Base-by-base conservation (phyloP, 2,329 filamentous ascomycete genomes). In the Tolypocladium album region DNA sequence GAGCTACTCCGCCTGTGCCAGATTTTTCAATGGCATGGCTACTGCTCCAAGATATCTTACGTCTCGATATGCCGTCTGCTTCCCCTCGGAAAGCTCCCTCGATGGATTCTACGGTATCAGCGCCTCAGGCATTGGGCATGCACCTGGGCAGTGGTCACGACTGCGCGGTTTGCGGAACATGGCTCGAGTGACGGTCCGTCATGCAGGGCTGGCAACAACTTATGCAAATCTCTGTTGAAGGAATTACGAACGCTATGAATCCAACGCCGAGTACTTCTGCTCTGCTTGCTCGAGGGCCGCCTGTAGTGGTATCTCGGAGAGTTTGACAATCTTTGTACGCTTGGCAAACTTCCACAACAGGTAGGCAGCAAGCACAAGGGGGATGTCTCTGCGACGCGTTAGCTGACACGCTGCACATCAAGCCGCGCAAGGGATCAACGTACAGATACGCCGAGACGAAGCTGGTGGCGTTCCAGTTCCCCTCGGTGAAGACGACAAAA, bases 261-360 rank as follows among this genome's bases (percentile, higher is more conserved):
- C 53, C 6, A 61, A 45, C 5, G 42, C 56, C 13, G 57, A 52
- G 31, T 64, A 58, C 47, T 61, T 63, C 47, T 66, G 62, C 22
- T 78, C 75, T 13, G 73, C 74, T 64, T 82, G 79, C 22, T 78
- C 74, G 3, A 87, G 75, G 0, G 82, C 82, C 11, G 79, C 77
- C 1, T 72, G 68, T 0, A 87, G 70, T 0, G 82, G 80, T 43
- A 87, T 79, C 5, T 78, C 74, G 13, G 75, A 71, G 5, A 86
- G 69, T 0, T 78, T 69, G 9, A 82, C 73, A 12, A 83, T 67
- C 59, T 80, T 81, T 0, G 87, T 87, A 64, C 82, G 80, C 68
- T 87, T 88, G 67, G 81, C 74, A 42, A 86, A 70, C 70, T 90
- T 90, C 83, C 86, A 90, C 55, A 83, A 78, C 15, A 80, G 63